A percentile compares a stretch with the other conserved stretches of the same genome.
Conservation (phyloP, 2,329 filamentous ascomycete species). For the Colletotrichum gigasporum region DNA sequence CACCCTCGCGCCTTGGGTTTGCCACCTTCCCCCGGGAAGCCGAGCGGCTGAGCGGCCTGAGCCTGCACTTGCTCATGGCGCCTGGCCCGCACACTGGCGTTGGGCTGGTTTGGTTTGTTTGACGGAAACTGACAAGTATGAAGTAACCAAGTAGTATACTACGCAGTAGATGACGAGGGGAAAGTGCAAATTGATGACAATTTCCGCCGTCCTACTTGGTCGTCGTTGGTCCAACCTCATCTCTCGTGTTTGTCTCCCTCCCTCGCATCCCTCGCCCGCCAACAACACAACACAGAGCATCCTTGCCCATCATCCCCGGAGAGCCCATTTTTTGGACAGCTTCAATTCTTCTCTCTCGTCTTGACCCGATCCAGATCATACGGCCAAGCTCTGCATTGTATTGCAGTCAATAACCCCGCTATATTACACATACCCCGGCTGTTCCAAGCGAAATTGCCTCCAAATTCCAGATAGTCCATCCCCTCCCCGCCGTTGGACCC, state of each 20-base stretch:
- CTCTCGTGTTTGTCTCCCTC: neutral
- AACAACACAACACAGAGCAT: neutral
- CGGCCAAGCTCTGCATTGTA: conserved; percentile 11
- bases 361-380: conserved; percentile 4
- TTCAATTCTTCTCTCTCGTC: neutral
- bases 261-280: neutral
- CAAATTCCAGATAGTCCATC: conserved; percentile 12
- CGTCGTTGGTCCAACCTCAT: neutral
- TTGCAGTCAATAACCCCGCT: conserved; percentile 17
- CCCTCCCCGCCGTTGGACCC: no score
- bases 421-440: conserved; percentile 23
- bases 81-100: neutral
- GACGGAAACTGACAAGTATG: conserved; percentile 17
- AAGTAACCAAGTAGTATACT: no score
- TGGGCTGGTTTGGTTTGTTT: conserved; percentile 3
- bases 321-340: conserved; percentile 1
- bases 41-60: no score
- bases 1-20: neutral
- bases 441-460: conserved; percentile 24
- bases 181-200: conserved; percentile 27
- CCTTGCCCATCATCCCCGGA: neutral
- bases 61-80: conserved; percentile 14
- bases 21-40: neutral
- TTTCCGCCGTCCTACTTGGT: conserved; percentile 6
- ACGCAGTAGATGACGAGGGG: conserved; percentile 11